Evolutionary conservation across 2,329 filamentous ascomycete species (phyloP), one percentile per base, ranked within the genome.

Genomic region (Gyromitra esculenta): DNA sequence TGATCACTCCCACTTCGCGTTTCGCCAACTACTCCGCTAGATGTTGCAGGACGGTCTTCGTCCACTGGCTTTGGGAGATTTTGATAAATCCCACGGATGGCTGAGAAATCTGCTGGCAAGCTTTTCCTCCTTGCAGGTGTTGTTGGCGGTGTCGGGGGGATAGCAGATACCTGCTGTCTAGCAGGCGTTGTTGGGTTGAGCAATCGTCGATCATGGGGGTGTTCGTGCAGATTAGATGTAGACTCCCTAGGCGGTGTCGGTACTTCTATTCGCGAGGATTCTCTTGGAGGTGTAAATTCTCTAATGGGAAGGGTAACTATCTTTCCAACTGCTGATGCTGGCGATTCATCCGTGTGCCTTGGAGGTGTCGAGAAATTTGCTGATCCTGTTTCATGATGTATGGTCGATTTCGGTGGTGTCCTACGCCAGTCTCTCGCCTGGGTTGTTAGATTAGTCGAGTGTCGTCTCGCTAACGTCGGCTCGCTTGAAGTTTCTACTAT

Each of bases 81-180:
- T 18, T 57, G 39, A 31, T 65, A 39, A 8, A 66, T 35, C 59
- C 48, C 71, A 9, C 54, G 66, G n/a, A 69, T 60, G 9, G 37
- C 39, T 35, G 64, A 74, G 50, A 69, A 69, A 48, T 75, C 72
- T 9, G 67, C 56, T 39, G 72, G 63, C 25, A 75, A 60, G 25
- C 69, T 74, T 41, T 65, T 77, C 56, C 75, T 75, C 57, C 71
- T 77, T 7, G 52, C 64, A 5, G 75, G 75, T 2, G 75, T 77
- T 11, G 62, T 75, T 5, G 75, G 75, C 9, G 75, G 75, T 15
- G 75, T 77, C 11, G 75, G 75, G 4, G 71, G 75, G 13, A 77
- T 62, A 9, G 64, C 52, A 21, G 35, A 52, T 39, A 45, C 59
- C 59, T 59, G 54, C 25, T 74, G 71, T 41, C 75, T 75, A 1